Evolutionary conservation across 2,329 filamentous ascomycete genomes (phyloP).

Genomic region (Scorias spongiosa): DNA sequence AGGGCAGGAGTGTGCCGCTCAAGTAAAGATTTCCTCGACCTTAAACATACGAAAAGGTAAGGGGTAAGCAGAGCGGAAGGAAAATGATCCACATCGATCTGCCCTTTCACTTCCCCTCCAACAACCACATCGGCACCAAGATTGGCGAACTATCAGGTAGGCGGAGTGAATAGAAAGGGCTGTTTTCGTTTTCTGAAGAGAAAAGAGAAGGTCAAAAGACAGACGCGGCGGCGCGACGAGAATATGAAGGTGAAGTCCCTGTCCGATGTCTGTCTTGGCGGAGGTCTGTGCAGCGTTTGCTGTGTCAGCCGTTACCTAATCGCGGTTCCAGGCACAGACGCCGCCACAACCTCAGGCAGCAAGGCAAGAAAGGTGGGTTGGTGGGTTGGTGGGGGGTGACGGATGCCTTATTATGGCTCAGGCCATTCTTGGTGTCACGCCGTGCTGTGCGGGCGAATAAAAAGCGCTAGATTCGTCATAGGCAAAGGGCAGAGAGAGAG

Average conservation of each 20-base stretch:
- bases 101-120: slow-evolving; percentile 56
- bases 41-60: slow-evolving; percentile 29
- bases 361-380: neutral
- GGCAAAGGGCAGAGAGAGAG: neutral
- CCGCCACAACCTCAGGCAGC: neutral
- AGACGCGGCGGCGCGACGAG: slow-evolving; percentile 9
- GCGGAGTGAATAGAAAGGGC: slow-evolving; percentile 52
- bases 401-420: too few species aligned
- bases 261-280: slow-evolving; percentile 13
- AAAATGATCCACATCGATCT: slow-evolving; percentile 30
- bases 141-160: slow-evolving; percentile 34
- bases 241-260: slow-evolving; percentile 18
- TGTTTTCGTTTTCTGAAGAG: slow-evolving; percentile 23
- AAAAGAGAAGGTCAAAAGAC: slow-evolving; percentile 11
- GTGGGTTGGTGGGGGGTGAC: neutral
- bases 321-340: neutral
- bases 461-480: neutral
- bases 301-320: slow-evolving; percentile 3
- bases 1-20: slow-evolving; percentile 23
- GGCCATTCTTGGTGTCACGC: too few species aligned
- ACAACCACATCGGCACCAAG: slow-evolving; percentile 26
- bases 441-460: neutral
- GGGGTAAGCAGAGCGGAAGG: slow-evolving; percentile 43
- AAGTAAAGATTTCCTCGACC: slow-evolving; percentile 31
- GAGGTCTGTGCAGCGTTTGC: slow-evolving; percentile 22